Conservation (phyloP, 2,329 filamentous ascomycete genomes). For the Anisogramma anomala region DNA sequence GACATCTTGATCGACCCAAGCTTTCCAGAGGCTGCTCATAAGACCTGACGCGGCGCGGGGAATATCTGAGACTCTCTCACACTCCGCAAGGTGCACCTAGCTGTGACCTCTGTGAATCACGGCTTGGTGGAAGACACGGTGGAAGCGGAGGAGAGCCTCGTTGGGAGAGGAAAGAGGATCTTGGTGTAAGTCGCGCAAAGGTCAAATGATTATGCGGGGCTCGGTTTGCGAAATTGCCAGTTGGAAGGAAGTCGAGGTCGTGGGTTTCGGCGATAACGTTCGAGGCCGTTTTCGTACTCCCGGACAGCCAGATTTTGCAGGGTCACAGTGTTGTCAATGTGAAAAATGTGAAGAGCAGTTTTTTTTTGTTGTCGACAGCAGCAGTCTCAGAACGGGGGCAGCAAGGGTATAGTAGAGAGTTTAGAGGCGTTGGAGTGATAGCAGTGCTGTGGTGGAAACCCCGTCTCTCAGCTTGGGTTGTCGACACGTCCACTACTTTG, state of each 20-base stretch:
- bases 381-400: too few relatives aligned
- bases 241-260: background rate
- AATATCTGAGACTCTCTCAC: conserved; percentile 26
- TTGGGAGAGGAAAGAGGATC: background rate
- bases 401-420: too few relatives aligned
- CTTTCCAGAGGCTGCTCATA: conserved; percentile 95
- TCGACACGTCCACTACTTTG: too few relatives aligned
- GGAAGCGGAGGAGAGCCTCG: conserved; percentile 21
- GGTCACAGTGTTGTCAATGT: too few relatives aligned
- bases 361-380: too few relatives aligned
- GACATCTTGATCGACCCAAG: conserved; percentile 95
- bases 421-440: too few relatives aligned
- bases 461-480: too few relatives aligned
- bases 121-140: conserved; percentile 78
- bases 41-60: conserved; percentile 30
- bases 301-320: background rate
- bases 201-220: too few relatives aligned
- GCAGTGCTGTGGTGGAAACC: too few relatives aligned
- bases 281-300: too few relatives aligned
- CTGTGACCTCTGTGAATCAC: conserved; percentile 77
- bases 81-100: conserved; percentile 62
- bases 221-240: background rate
- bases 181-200: background rate
- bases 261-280: background rate
- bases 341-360: too few relatives aligned